Base-by-base conservation (phyloP, 139 green algal genomes). In the Chlamydomonas incerta region DNA sequence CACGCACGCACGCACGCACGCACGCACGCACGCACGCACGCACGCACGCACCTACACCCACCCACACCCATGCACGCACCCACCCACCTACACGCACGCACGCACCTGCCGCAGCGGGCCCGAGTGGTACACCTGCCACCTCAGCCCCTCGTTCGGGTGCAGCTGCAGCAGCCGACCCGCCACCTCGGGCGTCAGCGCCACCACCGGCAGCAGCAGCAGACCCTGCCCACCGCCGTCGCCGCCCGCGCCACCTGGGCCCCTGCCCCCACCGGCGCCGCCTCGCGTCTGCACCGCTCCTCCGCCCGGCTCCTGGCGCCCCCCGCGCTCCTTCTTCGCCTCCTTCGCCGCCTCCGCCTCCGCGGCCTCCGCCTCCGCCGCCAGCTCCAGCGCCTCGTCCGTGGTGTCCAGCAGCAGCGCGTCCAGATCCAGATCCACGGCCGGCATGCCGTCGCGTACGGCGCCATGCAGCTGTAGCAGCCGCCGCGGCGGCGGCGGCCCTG, bases 101-200 rank as follows among this genome's bases (percentile, higher is more conserved):
- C 73, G 10, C 79, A 85, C 79, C 79, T 85, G 79, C 31, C 66
- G 31, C 34, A 68, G 47, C 13, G 79, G 79, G 26, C 79, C 79
- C 31, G 65, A 55, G 31, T 75, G 66, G 67, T 85, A 75, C 31
- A 75, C 79, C 79, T 76, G 79, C 79, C 79, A 85, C 26, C 79
- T 31, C 65, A 85, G 14, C 14, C 79, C 79, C 79, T 85, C 79
- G 37, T 68, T 68, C 0, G 79, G 66, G 79, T 76, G 66, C 66
- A 76, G 79, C 79, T 75, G 66, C 63, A 85, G 66, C 66, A 75
- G 65, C n/a, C 66, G 65, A 6, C 79, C n/a, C 15, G n/a, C 0
- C n/a, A 74, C 14, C 65, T 83, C 77, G 9, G 77, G 77, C 3
- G 63, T 34, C n/a, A 83, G 63, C 20, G 24, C 28, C 18, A 74